Evolutionary conservation across 2,329 filamentous ascomycete genomes (phyloP), one percentile per base, ranked within the genome.

Genomic region (Arthroderma sp.): DNA sequence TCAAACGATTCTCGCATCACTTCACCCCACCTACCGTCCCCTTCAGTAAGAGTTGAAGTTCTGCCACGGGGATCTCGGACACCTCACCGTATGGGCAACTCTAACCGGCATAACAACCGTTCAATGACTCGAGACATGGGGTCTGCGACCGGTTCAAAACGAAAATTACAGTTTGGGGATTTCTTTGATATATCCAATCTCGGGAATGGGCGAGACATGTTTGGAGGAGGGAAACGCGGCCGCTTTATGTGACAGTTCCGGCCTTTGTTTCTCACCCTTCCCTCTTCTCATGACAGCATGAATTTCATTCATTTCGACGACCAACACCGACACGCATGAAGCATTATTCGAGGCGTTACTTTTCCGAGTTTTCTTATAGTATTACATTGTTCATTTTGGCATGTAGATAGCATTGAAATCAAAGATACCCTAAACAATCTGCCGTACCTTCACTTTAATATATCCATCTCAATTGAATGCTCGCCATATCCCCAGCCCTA

Each of bases 401-500:
- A 29, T 30, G 40, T 48, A 47, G 39, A 50, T 49, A 48, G 43
- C 38, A 48, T 48, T 40, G 39, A 49, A 43, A 46, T 41, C 32
- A 45, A 22, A 44, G 46, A 50, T 50, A 52, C 44, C 48, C 48
- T 22, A 33, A 8, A 41, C 3, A 28, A 28, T 43, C 5, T 43
- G 29, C 6, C 30, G 31, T 36, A 43, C 32, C 27, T 6, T 36
- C 9, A 22, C 36, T 10, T 38, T 7, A 4, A 15, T 6, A 29
- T 36, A 36, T 22, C 11, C 28, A 36, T 40, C 28, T 49, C 42
- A 53, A 37, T 49, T 47, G n/a, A 51, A 37, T 28, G 81, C 68
- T 51, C 82, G 72, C 71, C 77, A 88, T 22, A 87, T 58, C 0
- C 83, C 83, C 66, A 86, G 70, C 58, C 78, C 83, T 4, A 78